phyloP scores from a whole-genome alignment of 1,284 basidiomycete genomes.

The Ceratobasidium theobromae region DNA sequence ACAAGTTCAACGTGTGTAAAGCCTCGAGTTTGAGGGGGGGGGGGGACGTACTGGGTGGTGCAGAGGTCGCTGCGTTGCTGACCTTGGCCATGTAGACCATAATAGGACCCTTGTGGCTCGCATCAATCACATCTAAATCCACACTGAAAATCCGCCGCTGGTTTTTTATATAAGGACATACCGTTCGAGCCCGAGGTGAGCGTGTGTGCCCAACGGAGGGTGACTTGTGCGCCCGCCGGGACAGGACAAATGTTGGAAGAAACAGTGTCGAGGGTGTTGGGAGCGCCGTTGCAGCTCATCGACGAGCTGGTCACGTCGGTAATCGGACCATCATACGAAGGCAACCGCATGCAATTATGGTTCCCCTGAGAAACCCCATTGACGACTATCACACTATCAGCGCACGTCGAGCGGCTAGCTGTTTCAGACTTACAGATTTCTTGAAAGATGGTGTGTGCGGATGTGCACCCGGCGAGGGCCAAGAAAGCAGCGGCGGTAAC shows the following conservation, averaged over 20 bases:
- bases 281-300: conserved; percentile 38
- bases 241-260: conserved; percentile 20
- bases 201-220: conserved; percentile 10
- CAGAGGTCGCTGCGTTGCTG: conserved; percentile 29
- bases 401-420: background rate
- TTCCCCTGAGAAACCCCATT: conserved; percentile 30
- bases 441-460: conserved; percentile 38
- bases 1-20: conserved; percentile 20
- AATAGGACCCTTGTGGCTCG: conserved; percentile 38
- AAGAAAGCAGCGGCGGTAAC: conserved; percentile 9
- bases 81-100: conserved; percentile 36
- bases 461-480: conserved; percentile 30
- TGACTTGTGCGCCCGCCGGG: conserved; percentile 9
- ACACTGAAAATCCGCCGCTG: conserved; percentile 34
- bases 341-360: conserved; percentile 31
- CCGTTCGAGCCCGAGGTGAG: background rate
- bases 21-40: conserved; percentile 1
- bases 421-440: conserved; percentile 8
- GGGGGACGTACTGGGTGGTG: conserved; percentile 25
- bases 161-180: conserved; percentile 12
- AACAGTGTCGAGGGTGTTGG: conserved; percentile 36
- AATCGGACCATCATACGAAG: conserved; percentile 34
- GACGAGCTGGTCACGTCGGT: conserved; percentile 37
- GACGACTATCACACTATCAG: background rate
- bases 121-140: conserved; percentile 37